phyloP scores from a whole-genome alignment of 768 basidiomycete species.

The Kwoniella sp. region DNA sequence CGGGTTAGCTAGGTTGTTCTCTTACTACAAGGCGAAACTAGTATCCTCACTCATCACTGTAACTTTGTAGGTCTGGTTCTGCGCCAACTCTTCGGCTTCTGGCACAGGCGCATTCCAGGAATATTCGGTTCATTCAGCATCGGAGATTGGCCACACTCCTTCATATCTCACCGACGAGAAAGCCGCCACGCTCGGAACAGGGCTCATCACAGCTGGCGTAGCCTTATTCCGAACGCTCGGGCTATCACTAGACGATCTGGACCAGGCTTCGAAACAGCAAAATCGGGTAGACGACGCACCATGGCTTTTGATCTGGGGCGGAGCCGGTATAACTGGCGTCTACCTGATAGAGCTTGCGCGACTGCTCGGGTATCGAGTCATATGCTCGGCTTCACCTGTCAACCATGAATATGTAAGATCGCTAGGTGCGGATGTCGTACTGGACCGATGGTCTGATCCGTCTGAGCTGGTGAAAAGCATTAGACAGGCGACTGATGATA shows the following conservation, averaged over 20 bases:
- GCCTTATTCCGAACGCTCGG: constrained; percentile 33
- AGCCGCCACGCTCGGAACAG: constrained; percentile 42
- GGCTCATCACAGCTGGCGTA: constrained; percentile 42
- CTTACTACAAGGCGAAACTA: not conserved
- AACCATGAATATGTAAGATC: constrained; percentile 57
- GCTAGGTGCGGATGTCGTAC: constrained; percentile 59
- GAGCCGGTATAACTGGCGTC: constrained; percentile 38
- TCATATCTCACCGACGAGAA: constrained; percentile 27
- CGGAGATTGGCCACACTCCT: constrained; percentile 35
- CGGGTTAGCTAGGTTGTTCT: constrained; percentile 36
- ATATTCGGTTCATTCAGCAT: constrained; percentile 37
- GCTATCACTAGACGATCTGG: constrained; percentile 12
- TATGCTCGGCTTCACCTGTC: constrained; percentile 59
- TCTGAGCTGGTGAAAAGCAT: constrained; percentile 26
- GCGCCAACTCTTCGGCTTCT: constrained; percentile 33
- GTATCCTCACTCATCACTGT: not conserved
- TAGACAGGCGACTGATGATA: constrained; percentile 28
- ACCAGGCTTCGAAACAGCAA: not conserved
- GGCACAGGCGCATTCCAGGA: constrained; percentile 44
- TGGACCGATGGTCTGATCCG: constrained; percentile 50
- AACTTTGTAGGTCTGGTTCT: constrained; percentile 42
- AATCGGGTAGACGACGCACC: constrained; percentile 1
- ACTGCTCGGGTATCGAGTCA: constrained; percentile 59
- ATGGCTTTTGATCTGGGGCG: constrained; percentile 42
- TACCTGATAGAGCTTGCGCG: constrained; percentile 58